Evolutionary conservation across 179 eudicot species (phyloP).

Genomic region (Gypsophila paniculata): DNA sequence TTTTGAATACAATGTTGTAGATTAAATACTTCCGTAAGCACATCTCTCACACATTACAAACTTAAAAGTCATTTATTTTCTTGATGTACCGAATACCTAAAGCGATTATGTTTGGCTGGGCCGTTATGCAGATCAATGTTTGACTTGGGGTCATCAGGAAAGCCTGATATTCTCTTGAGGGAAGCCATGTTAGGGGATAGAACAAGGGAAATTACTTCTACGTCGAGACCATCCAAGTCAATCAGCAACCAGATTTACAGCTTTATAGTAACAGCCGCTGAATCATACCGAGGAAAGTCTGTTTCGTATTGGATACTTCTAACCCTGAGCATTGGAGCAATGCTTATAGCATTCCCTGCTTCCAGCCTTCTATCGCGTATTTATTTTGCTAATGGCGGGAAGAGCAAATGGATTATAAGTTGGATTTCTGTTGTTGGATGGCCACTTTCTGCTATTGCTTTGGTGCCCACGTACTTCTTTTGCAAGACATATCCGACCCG

Average conservation of each 20-base stretch:
- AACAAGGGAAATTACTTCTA: not conserved
- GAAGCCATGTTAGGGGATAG: constrained; percentile 21
- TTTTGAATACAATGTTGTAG: not conserved
- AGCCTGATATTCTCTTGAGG: constrained; percentile 7
- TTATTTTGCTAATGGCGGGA: constrained; percentile 34
- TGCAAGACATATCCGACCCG: constrained; percentile 53
- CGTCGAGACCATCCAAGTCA: constrained; percentile 23
- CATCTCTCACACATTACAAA: not conserved
- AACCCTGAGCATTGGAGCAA: constrained; percentile 39
- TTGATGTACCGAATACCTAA: not conserved
- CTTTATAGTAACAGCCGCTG: constrained; percentile 30
- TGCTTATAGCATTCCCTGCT: constrained; percentile 40
- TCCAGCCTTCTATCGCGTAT: constrained; percentile 34
- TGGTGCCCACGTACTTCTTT: constrained; percentile 53
- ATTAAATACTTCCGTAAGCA: not conserved
- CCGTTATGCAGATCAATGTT: constrained; percentile 4
- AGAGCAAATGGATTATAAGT: constrained; percentile 43
- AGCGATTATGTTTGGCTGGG: constrained; percentile 1
- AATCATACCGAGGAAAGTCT: constrained; percentile 55
- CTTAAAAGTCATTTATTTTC: not conserved
- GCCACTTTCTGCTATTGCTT: constrained; percentile 54
- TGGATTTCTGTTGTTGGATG: constrained; percentile 88
- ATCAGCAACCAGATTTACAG: constrained; percentile 30
- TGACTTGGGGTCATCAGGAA: constrained; percentile 2
- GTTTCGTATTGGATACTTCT: constrained; percentile 75